phyloP scores from a whole-genome alignment of 2,329 filamentous ascomycete genomes.

The Fusarium papillatum region DNA sequence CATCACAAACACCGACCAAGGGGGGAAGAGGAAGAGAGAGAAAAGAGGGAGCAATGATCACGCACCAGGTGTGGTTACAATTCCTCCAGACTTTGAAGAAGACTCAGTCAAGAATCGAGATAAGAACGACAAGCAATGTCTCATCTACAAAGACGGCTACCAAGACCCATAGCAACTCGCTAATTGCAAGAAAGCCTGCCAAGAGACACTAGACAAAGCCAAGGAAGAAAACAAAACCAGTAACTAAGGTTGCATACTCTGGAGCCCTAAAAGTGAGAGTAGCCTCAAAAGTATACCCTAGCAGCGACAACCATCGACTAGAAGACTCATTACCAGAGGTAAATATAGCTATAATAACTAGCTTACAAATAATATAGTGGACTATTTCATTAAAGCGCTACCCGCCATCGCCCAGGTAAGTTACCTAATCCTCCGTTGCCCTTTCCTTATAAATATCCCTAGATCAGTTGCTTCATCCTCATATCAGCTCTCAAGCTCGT shows the following conservation, averaged over 20 bases:
- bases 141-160: not conserved
- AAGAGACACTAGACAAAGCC: not conserved
- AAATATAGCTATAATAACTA: not conserved
- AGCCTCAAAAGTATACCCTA: not conserved
- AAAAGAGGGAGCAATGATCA: not conserved
- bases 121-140: not conserved
- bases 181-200: not conserved
- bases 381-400: not conserved
- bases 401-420: not conserved
- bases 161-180: not conserved
- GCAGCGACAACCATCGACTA: not conserved
- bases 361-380: not conserved
- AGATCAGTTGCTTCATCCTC: not conserved
- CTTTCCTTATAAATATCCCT: not conserved
- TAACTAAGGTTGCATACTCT: not conserved
- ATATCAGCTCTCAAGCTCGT: not conserved
- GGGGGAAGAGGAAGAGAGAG: not conserved
- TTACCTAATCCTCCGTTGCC: not conserved
- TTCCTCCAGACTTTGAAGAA: not conserved
- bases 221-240: not conserved
- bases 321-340: not conserved
- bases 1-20: not conserved
- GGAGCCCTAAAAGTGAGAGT: not conserved
- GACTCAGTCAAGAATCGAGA: not conserved
- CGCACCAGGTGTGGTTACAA: not conserved